A percentile compares a stretch with the other conserved stretches of the same genome.
These are phyloP conservation scores for Rhynchospora pubera DNA, from an alignment of 176 grass and related monocot genomes.

Conservation along the genomic window DNA sequence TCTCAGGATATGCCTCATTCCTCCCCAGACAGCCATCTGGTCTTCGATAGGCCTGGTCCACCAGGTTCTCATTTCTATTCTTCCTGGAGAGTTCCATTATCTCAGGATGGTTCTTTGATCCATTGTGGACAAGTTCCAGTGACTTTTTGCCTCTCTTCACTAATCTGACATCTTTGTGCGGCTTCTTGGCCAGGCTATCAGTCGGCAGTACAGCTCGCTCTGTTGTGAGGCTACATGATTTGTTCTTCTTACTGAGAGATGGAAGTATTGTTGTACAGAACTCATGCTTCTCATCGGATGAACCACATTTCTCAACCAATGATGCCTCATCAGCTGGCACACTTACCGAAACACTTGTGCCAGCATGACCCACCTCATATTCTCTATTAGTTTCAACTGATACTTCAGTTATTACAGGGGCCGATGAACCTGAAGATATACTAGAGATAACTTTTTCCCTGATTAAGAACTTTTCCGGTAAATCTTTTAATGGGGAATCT, in stretches of 20 bases:
- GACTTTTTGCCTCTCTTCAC: neutral
- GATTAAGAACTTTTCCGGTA: neutral
- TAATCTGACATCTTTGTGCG: neutral
- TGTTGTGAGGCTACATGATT: neutral
- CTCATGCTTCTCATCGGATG: slow-evolving; percentile 45
- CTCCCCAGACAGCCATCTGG: neutral
- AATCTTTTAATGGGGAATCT: slow-evolving; percentile 40
- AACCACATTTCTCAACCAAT: slow-evolving; percentile 62
- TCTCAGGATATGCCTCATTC: neutral
- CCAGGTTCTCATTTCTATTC: slow-evolving; percentile 6
- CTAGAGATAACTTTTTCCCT: slow-evolving; percentile 36
- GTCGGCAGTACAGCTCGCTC: neutral
- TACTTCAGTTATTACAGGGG: slow-evolving; percentile 63
- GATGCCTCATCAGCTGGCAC: slow-evolving; percentile 65
- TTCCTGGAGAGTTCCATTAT: neutral
- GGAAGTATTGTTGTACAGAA: neutral
- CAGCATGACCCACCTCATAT: slow-evolving; percentile 29
- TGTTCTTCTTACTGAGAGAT: neutral
- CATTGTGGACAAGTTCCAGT: neutral
- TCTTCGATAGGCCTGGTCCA: neutral
- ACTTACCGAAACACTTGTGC: slow-evolving; percentile 23
- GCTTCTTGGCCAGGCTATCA: neutral
- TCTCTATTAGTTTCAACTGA: slow-evolving; percentile 52
- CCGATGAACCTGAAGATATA: slow-evolving; percentile 77
- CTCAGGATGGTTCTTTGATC: neutral